These are phyloP conservation scores for Kazachstania sp. DNA, from an alignment of 1,139 yeast species.

Conservation along the genomic window DNA sequence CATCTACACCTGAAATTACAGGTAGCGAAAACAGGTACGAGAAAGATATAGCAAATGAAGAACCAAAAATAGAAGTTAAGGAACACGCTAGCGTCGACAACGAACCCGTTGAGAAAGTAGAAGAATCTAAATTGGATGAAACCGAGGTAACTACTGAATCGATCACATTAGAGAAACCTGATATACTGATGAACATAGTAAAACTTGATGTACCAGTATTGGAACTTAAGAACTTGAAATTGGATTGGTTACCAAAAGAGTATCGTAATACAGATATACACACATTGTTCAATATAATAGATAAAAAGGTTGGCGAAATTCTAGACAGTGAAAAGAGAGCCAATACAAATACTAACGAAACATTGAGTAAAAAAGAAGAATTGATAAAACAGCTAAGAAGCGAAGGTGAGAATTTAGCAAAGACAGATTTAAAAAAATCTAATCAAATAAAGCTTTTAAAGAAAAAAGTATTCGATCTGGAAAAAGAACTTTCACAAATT, in stretches of 20 bases:
- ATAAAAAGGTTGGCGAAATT: slow-evolving; percentile 12
- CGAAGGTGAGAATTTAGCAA: slow-evolving; percentile 75
- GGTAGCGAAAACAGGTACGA: neutral
- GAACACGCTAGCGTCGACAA: neutral
- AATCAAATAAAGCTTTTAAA: slow-evolving; percentile 60
- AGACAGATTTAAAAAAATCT: slow-evolving; percentile 61
- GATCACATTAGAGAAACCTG: too few relatives aligned
- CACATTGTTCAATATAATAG: slow-evolving; percentile 19
- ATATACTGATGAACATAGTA: neutral
- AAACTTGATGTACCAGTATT: neutral
- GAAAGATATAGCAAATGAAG: neutral
- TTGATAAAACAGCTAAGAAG: slow-evolving; percentile 45
- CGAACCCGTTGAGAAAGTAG: neutral
- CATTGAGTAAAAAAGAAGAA: slow-evolving; percentile 29
- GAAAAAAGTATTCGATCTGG: slow-evolving; percentile 36
- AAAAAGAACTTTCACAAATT: slow-evolving; percentile 36
- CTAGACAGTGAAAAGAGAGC: neutral
- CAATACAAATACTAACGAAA: neutral
- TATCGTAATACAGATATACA: slow-evolving; percentile 12
- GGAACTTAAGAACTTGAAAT: neutral
- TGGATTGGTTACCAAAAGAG: slow-evolving; percentile 18
- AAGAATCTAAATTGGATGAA: too few relatives aligned
- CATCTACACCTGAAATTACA: neutral
- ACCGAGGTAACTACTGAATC: too few relatives aligned
- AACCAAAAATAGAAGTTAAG: neutral